These are phyloP conservation scores for Hypoxylon sp. DNA, from an alignment of 2,329 filamentous ascomycete genomes.

Conservation along the genomic window DNA sequence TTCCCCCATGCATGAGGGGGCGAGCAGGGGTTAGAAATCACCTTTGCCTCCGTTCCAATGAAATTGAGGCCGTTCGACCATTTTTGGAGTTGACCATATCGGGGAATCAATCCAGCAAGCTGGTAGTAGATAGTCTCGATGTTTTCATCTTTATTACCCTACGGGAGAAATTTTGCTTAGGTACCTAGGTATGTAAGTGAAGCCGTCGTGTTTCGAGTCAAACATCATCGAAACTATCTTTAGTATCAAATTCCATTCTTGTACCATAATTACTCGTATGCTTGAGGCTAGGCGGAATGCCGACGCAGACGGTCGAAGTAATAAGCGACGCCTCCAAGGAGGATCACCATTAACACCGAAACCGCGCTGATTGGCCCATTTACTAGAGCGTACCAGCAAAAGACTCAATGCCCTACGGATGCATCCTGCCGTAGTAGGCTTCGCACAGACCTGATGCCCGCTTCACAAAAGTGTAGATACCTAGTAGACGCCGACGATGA, in stretches of 20 bases:
- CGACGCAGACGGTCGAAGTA: conserved; percentile 18
- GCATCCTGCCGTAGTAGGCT: conserved; percentile 33
- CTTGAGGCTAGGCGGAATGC: conserved; percentile 23
- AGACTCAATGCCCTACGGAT: conserved; percentile 32
- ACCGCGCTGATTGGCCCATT: conserved; percentile 33
- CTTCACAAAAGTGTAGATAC: conserved; percentile 14
- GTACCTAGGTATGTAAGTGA: conserved; percentile 17
- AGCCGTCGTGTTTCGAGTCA: conserved; percentile 28
- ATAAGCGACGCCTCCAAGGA: conserved; percentile 23
- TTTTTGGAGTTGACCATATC: conserved; percentile 55
- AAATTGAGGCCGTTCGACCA: conserved; percentile 48
- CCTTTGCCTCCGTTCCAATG: conserved; percentile 49
- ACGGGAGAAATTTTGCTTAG: conserved; percentile 8
- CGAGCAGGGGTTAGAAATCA: conserved; percentile 48
- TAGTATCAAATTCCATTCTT: conserved; percentile 34
- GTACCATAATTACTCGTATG: conserved; percentile 4
- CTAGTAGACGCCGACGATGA: conserved; percentile 6
- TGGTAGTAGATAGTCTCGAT: conserved; percentile 41
- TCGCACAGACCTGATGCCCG: conserved; percentile 31
- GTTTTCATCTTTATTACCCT: conserved; percentile 42
- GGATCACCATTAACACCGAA: conserved; percentile 36
- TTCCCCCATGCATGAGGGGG: conserved; percentile 39
- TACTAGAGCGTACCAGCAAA: conserved; percentile 34
- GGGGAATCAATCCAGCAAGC: conserved; percentile 48
- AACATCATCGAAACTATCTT: conserved; percentile 34